phyloP scores from a whole-genome alignment of 2,329 filamentous ascomycete species.

The Cylindrodendrum hubeiense region DNA sequence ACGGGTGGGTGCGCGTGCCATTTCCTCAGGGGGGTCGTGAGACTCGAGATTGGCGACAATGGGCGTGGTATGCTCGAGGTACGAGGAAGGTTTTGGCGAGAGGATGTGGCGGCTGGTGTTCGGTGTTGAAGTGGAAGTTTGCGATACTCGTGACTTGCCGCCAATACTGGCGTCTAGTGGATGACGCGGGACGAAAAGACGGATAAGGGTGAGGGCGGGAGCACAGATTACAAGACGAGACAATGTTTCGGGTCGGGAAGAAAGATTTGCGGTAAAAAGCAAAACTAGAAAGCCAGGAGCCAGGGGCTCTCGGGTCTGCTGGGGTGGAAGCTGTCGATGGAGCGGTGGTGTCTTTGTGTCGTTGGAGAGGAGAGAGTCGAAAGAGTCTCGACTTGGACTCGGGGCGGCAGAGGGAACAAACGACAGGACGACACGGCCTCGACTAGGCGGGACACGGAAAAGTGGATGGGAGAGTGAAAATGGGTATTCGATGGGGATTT shows the following conservation, averaged over 20 bases:
- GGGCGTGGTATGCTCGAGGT: not conserved
- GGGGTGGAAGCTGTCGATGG: slow-evolving; percentile 8
- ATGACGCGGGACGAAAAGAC: not conserved
- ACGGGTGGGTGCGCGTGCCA: slow-evolving; percentile 34
- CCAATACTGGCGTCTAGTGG: not conserved
- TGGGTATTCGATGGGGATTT: not conserved
- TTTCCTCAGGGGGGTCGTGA: slow-evolving; percentile 31
- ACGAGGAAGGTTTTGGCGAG: not conserved
- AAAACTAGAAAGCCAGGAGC: slow-evolving; percentile 14
- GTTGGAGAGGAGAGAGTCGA: not conserved
- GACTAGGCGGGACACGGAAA: slow-evolving; percentile 1
- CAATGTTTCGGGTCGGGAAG: slow-evolving; percentile 3
- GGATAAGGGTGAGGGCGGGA: not conserved
- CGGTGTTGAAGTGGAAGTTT: not conserved
- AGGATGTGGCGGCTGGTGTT: not conserved
- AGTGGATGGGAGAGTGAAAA: slow-evolving; percentile 7
- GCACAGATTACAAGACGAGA: not conserved
- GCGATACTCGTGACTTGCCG: not conserved
- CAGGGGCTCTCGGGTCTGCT: slow-evolving; percentile 4
- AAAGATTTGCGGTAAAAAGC: slow-evolving; percentile 3
- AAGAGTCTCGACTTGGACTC: slow-evolving; percentile 1
- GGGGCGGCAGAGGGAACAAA: not conserved
- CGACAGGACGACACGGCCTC: not conserved
- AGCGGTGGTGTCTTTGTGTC: not conserved
- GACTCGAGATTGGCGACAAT: not conserved